These are phyloP conservation scores for Solanum stenotomum DNA, from an alignment of 257 asterid species.

Conservation along the genomic window DNA sequence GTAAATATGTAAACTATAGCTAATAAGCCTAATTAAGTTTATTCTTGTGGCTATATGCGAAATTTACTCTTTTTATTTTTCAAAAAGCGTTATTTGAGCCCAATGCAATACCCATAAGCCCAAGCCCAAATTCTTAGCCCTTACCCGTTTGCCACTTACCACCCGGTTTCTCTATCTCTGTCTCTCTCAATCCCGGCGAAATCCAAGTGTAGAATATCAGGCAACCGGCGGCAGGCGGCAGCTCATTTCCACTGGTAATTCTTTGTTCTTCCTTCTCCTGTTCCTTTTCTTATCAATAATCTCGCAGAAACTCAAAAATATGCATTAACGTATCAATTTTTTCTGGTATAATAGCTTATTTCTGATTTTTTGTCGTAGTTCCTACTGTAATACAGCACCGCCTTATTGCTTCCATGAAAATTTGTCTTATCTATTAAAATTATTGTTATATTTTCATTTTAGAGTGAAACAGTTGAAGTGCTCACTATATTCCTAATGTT, in stretches of 20 bases:
- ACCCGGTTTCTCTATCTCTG: not conserved
- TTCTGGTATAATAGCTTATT: not conserved
- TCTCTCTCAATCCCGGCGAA: not conserved
- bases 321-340: not conserved
- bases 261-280: not conserved
- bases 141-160: not conserved
- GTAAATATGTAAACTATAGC: no score
- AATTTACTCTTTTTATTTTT: no score
- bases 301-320: not conserved
- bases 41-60: no score
- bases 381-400: not conserved
- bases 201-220: slow-evolving; percentile 25
- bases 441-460: not conserved
- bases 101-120: not conserved
- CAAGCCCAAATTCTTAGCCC: not conserved
- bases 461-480: not conserved
- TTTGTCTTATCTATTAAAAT: not conserved
- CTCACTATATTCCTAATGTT: not conserved
- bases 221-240: slow-evolving; percentile 13
- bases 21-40: no score
- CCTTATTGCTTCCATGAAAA: not conserved
- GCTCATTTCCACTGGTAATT: slow-evolving; percentile 23
- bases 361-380: not conserved
- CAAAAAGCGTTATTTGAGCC: not conserved
- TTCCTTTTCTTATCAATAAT: not conserved